Base-by-base conservation (phyloP, 2,329 filamentous ascomycete species). In the Diplodia intermedia region DNA sequence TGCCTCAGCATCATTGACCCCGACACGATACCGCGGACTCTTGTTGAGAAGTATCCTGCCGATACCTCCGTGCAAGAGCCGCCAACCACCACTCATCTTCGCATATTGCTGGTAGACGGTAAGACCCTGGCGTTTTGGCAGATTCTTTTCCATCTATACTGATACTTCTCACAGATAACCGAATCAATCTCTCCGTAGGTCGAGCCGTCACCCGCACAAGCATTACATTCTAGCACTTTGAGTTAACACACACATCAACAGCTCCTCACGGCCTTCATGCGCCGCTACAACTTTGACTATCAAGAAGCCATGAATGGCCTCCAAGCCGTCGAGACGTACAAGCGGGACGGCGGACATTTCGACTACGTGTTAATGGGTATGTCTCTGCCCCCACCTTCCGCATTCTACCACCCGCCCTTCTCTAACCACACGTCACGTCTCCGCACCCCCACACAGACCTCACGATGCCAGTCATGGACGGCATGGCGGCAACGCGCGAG, bases 401-500 rank as follows among this genome's bases (percentile, higher is more conserved):
- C 26, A 26, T 15, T 29, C 20, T 4, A 26, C 23, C 20, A 33
- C 23, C n/a, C 8, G 4, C 7, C n/a, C 55, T 8, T 36, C 4
- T 5, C 5, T 15, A 47, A 18, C 5, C 29, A 40, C 23, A 26
- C 15, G 1, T 8, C 26, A 49, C 1, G 11, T 20, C 20, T 26
- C 26, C 26, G 3, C 3, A 4, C 26, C 26, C 26, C 23, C 23
- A 26, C 26, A 33, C 43, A 75, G 76, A 79, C 52, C 74, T 79
- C 67, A 77, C 76, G 1, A 79, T 79, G 77, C 77, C 77, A 2
- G 72, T 78, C 49, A 75, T 79, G 75, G 76, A 79, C 68, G 77
- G 77, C 0, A 75, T 79, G 71, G 72, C 72, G 8, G 75, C 76
- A 18, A 79, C 76, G 3, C 73, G 75, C 8, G 71, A 73, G 0